Conservation (phyloP, 2,329 filamentous ascomycete genomes). For the Neonectria coccinea region DNA sequence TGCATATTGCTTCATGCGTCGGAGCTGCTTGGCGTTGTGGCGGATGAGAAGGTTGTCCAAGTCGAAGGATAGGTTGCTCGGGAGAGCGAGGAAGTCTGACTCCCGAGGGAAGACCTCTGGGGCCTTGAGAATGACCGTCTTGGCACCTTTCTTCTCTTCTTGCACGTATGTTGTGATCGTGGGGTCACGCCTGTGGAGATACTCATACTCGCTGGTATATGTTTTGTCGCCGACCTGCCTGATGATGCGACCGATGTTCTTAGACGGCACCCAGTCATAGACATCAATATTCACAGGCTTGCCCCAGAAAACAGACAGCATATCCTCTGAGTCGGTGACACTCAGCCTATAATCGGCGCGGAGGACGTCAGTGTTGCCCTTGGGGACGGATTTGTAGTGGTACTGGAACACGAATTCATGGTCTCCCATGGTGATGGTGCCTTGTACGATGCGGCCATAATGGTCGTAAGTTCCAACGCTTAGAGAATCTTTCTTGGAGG, state of each 20-base stretch:
- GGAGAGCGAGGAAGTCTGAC: conserved; percentile 9
- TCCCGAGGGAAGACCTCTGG: conserved; percentile 22
- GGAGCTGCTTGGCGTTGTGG: conserved; percentile 20
- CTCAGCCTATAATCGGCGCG: conserved; percentile 30
- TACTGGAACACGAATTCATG: conserved; percentile 29
- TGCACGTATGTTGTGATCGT: conserved; percentile 23
- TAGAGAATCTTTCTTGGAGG: conserved; percentile 2
- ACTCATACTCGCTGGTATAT: conserved; percentile 34
- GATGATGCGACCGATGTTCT: conserved; percentile 29
- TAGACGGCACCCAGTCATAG: conserved; percentile 35
- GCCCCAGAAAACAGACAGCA: conserved; percentile 36
- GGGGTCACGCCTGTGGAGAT: conserved; percentile 37
- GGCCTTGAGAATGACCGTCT: conserved; percentile 27
- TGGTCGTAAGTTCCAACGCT: conserved; percentile 33
- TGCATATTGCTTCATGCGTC: conserved; percentile 19
- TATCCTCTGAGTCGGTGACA: conserved; percentile 7
- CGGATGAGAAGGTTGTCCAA: conserved; percentile 29
- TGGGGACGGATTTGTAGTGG: conserved; percentile 29
- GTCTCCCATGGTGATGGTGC: conserved; percentile 16
- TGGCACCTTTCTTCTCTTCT: conserved; percentile 11
- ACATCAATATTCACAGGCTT: conserved; percentile 29
- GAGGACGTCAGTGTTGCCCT: conserved; percentile 30
- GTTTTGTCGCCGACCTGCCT: conserved; percentile 19
- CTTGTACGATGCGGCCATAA: conserved; percentile 26
- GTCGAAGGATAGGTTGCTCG: conserved; percentile 29